Conservation (phyloP, 345 rosid genomes). For the Nasturtium officinale region DNA sequence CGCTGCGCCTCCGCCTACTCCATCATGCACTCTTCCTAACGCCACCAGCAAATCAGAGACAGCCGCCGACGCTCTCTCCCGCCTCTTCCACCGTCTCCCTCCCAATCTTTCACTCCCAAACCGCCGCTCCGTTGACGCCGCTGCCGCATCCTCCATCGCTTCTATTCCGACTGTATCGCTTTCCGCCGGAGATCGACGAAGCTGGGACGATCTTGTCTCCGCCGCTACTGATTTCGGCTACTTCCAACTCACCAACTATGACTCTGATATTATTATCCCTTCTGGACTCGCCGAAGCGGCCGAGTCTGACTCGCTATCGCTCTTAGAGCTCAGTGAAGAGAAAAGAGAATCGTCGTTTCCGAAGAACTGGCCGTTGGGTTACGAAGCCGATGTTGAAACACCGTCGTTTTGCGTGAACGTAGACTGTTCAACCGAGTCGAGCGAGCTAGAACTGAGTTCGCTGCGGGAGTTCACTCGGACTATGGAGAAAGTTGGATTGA, state of each 20-base stretch:
- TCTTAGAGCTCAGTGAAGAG: conserved; percentile 52
- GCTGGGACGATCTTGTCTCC: conserved; percentile 40
- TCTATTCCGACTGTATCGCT: conserved; percentile 51
- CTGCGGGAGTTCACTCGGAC: conserved; percentile 50
- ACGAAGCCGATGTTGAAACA: conserved; percentile 46
- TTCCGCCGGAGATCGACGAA: conserved; percentile 10
- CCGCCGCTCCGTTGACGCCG: conserved; percentile 51
- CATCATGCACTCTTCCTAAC: conserved; percentile 52
- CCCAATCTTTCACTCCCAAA: conserved; percentile 70
- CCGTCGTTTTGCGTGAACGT: conserved; percentile 63
- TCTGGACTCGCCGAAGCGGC: conserved; percentile 63
- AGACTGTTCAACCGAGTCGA: conserved; percentile 44
- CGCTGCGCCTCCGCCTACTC: conserved; percentile 85
- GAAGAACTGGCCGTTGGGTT: conserved; percentile 74
- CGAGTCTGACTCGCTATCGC: conserved; percentile 56
- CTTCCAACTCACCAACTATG: conserved; percentile 50
- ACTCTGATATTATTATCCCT: conserved; percentile 35
- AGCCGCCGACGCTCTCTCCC: conserved; percentile 61
- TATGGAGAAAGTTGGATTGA: conserved; percentile 61
- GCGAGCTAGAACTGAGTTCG: conserved; percentile 46
- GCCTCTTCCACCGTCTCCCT: conserved; percentile 75
- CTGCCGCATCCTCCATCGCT: conserved; percentile 25
- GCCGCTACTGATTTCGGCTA: conserved; percentile 55
- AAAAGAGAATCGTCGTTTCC: conserved; percentile 58
- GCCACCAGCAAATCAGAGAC: conserved; percentile 46